phyloP scores from a whole-genome alignment of 768 basidiomycete genomes.

The Pulveroboletus sp. region DNA sequence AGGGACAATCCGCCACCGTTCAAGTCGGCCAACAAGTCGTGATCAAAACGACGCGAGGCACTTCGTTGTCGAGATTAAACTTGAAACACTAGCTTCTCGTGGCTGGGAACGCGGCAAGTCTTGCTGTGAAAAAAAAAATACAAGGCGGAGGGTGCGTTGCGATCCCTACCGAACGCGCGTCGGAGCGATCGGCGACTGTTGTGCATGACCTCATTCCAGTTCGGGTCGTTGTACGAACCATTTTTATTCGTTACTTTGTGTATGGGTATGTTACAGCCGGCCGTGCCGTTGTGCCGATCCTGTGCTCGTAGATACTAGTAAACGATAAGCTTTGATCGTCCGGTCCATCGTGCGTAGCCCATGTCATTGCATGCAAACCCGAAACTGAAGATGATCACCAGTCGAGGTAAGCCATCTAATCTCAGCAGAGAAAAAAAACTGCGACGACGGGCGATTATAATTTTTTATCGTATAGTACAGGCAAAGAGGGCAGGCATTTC shows the following conservation, averaged over 20 bases:
- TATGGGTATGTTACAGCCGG: not conserved
- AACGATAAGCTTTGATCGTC: not conserved
- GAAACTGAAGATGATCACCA: slow-evolving; percentile 1
- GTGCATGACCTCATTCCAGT: slow-evolving; percentile 5
- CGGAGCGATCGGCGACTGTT: not conserved
- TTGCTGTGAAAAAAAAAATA: not conserved
- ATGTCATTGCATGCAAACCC: not conserved
- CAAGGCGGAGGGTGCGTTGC: not conserved
- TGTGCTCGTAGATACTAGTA: no score
- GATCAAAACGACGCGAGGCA: no score
- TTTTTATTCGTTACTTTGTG: no score
- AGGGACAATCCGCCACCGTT: not conserved
- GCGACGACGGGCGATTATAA: not conserved
- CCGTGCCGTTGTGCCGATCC: not conserved
- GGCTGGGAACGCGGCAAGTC: not conserved
- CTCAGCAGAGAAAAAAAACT: not conserved
- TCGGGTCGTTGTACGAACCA: slow-evolving; percentile 5
- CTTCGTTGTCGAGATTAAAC: not conserved
- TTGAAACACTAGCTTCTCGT: not conserved
- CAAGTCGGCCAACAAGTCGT: no score
- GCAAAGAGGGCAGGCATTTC: not conserved
- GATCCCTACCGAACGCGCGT: not conserved
- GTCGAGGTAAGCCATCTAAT: not conserved
- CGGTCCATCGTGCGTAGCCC: not conserved
- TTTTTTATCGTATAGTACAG: slow-evolving; percentile 20